Conservation (phyloP, 495 filamentous ascomycete genomes). For the Aspergillus nanangensis region DNA sequence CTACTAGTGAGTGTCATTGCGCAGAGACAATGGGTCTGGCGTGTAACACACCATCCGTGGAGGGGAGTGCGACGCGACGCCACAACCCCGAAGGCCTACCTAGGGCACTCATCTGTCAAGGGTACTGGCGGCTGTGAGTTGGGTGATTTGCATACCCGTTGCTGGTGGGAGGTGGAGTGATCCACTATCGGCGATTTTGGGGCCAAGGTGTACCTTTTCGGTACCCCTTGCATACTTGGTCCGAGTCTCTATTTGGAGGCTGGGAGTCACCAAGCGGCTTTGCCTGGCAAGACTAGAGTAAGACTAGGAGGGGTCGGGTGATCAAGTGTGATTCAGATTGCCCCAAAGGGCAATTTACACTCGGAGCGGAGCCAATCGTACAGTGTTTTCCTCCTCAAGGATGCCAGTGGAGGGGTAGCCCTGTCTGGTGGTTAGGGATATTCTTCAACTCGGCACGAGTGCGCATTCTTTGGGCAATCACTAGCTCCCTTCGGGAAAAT, state of each 20-base stretch:
- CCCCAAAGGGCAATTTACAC: not conserved
- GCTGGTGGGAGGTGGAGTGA: not conserved
- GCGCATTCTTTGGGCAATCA: not conserved
- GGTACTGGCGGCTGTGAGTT: not conserved
- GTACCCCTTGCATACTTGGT: not conserved
- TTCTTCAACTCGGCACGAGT: not conserved
- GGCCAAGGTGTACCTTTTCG: not conserved
- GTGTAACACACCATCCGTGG: not conserved
- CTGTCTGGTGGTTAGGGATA: too few relatives aligned
- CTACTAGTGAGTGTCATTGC: not conserved
- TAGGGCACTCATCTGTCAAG: not conserved
- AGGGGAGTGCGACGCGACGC: too few relatives aligned
- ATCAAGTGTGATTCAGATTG: not conserved
- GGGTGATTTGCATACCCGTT: not conserved
- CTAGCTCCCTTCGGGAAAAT: not conserved
- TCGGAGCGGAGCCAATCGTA: not conserved
- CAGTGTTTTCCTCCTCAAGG: not conserved
- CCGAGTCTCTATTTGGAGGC: not conserved
- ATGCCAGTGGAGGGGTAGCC: not conserved
- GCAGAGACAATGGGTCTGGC: not conserved
- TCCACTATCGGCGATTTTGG: slow-evolving; percentile 1
- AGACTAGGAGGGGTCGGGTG: not conserved
- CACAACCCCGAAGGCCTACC: too few relatives aligned
- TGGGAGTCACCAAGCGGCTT: too few relatives aligned
- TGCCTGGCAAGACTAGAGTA: too few relatives aligned